Percentiles rank a stretch among this genome's conserved stretches.
Conservation (phyloP, 2,329 filamentous ascomycete species). For the Pyricularia grisea region DNA sequence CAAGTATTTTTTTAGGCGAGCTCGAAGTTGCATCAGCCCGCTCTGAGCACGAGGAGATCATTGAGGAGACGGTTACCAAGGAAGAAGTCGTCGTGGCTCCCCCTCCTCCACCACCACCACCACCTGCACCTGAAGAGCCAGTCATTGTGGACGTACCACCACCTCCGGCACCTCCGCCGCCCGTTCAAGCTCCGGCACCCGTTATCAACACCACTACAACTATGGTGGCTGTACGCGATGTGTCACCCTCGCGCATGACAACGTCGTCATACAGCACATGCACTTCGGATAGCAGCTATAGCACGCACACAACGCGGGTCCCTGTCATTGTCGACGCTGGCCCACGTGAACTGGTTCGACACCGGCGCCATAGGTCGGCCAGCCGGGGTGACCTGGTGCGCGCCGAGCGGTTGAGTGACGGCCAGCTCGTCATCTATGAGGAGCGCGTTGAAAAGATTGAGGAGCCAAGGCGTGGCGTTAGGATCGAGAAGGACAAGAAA, state of each 20-base stretch:
- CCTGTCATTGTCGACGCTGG: conserved; percentile 31
- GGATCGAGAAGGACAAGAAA: conserved; percentile 85
- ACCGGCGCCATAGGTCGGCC: conserved; percentile 9
- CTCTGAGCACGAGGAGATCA: conserved; percentile 34
- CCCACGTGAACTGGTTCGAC: conserved; percentile 21
- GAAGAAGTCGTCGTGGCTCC: conserved; percentile 20
- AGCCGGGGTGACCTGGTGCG: conserved; percentile 43
- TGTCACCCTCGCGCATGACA: conserved; percentile 33
- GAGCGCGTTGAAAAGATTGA: conserved; percentile 47
- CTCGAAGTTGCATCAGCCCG: conserved; percentile 33
- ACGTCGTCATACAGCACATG: conserved; percentile 19
- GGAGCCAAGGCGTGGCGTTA: conserved; percentile 46
- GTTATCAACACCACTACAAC: conserved; percentile 32
- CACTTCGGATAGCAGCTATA: conserved; percentile 13
- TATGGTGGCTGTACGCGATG: conserved; percentile 31
- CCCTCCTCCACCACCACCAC: conserved; percentile 17
- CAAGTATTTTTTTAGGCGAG: conserved; percentile 24
- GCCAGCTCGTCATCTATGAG: conserved; percentile 55
- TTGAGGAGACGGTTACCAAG: conserved; percentile 31
- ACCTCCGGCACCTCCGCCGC: conserved; percentile 19
- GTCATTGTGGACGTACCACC: conserved; percentile 17
- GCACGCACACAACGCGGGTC: conserved; percentile 19
- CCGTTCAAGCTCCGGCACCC: conserved; percentile 22
- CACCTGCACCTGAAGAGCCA: conserved; percentile 19
- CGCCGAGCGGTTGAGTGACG: conserved; percentile 48